These are phyloP conservation scores for Peltaster fructicola DNA, from an alignment of 2,329 filamentous ascomycete species.

Conservation along the genomic window DNA sequence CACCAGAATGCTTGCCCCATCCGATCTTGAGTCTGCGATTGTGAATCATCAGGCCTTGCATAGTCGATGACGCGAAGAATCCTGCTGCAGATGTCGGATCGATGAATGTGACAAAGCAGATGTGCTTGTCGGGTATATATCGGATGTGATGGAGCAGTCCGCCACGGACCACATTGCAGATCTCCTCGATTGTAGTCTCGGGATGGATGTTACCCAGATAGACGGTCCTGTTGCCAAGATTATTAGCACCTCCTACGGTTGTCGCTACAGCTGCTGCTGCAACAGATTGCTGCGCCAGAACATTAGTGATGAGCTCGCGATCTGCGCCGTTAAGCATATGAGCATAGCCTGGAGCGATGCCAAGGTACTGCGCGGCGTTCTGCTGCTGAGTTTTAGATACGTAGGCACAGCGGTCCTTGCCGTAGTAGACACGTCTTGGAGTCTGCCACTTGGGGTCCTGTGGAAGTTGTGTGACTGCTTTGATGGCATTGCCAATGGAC, in stretches of 20 bases:
- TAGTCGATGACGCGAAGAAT: conserved; percentile 92
- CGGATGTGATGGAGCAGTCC: conserved; percentile 94
- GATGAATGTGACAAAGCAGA: conserved; percentile 99
- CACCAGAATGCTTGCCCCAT: conserved; percentile 97
- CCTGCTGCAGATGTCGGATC: conserved; percentile 94
- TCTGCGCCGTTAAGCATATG: conserved; percentile 93
- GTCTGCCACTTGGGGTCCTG: conserved; percentile 96
- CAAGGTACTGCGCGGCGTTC: conserved; percentile 93
- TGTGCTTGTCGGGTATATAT: conserved; percentile 99
- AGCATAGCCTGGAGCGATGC: conserved; percentile 89
- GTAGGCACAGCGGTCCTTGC: conserved; percentile 95
- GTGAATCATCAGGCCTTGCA: conserved; percentile 98
- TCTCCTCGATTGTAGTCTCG: conserved; percentile 97
- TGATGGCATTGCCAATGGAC: conserved; percentile 95
- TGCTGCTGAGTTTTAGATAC: conserved; percentile 99
- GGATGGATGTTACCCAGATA: conserved; percentile 98
- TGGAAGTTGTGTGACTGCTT: conserved; percentile 87
- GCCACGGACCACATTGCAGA: conserved; percentile 95
- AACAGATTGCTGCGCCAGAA: conserved; percentile 90
- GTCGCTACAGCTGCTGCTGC: conserved; percentile 93
- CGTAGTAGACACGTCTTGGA: conserved; percentile 90
- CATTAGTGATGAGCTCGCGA: conserved; percentile 89
- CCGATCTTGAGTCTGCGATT: conserved; percentile 95
- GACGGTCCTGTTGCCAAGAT: conserved; percentile 90
- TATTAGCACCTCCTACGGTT: conserved; percentile 90